Evolutionary conservation across 768 basidiomycete genomes (phyloP).

Genomic region (Boletus pseudo-olivaceus): DNA sequence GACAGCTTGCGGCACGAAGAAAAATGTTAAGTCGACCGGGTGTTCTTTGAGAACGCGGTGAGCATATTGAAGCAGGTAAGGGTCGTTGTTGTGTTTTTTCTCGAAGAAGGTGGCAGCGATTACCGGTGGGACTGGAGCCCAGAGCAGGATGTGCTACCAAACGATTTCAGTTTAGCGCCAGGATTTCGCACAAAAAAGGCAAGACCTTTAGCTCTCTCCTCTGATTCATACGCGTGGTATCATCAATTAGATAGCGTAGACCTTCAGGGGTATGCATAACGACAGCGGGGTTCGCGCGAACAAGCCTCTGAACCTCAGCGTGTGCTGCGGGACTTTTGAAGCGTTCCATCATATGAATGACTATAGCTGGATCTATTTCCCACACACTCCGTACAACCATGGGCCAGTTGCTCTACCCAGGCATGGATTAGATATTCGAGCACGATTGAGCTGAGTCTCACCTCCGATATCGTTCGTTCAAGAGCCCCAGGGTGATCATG

Average conservation of each 20-base stretch:
- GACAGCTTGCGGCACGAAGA: conserved; percentile 98
- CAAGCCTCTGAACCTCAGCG: conserved; percentile 70
- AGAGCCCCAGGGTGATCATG: conserved; percentile 52
- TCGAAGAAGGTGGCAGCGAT: conserved; percentile 83
- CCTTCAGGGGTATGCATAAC: conserved; percentile 81
- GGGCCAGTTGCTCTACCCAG: conserved; percentile 58
- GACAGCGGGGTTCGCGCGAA: conserved; percentile 66
- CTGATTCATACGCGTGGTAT: conserved; percentile 53
- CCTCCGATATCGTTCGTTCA: conserved; percentile 62
- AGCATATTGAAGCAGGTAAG: conserved; percentile 89
- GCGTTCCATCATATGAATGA: conserved; percentile 81
- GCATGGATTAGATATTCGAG: conserved; percentile 2
- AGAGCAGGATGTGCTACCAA: conserved; percentile 76
- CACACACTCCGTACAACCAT: conserved; percentile 70
- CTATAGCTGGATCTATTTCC: conserved; percentile 80
- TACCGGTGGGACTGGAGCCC: conserved; percentile 85
- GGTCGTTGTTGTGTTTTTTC: conserved; percentile 76
- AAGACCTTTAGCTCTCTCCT: conserved; percentile 74
- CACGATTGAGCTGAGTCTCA: conserved; percentile 29
- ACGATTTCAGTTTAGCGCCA: not conserved
- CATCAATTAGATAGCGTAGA: conserved; percentile 73
- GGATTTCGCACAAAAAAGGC: not conserved
- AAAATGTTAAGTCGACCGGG: conserved; percentile 92
- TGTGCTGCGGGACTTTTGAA: conserved; percentile 68
- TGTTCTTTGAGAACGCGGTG: conserved; percentile 94